Evolutionary conservation across 371 early-diverging fungal genomes (phyloP), one percentile per base, ranked within the genome.

Genomic region (Syncephalastrum sp.): DNA sequence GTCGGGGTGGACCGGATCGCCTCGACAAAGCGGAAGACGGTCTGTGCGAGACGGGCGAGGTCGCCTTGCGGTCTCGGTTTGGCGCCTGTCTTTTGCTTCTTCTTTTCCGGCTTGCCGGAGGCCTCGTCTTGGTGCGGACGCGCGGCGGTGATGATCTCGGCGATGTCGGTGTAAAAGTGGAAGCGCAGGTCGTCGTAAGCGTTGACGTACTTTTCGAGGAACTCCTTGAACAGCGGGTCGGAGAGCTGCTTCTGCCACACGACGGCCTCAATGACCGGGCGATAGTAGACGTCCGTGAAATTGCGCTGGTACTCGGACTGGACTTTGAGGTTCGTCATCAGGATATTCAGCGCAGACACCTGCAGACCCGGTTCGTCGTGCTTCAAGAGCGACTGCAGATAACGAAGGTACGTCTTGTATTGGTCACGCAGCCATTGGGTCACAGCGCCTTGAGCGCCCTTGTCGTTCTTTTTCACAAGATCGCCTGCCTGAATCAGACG

Each of bases 161-260:
- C 81, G 8, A 89, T 61, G 63, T 86, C 70, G 63, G 89, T 87
- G 67, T 84, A 83, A 61, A 93, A 91, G 67, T 89, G 89, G 60
- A 83, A 83, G 62, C 92, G 82, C 45, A 94, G 67, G 63, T 96
- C 96, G 59, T 91, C 92, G 66, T 90, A 93, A 10, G 74, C 70
- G 68, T 89, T 85, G 55, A 88, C 64, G 48, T 89, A 92, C 47
- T 89, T 87, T 44, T 88, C 86, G 4, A 82, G 65, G 15, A 89
- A 68, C 57, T 82, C 79, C 10, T 73, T 79, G 46, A 79, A 63
- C 25, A 90, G 56, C 8, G 81, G 84, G n/a, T 83, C 79, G 24
- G 75, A 83, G 23, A 88, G 78, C 43, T 82, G 79, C n/a, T 64
- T 25, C 57, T 75, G 81, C 46, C 61, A 61, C 45, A 91, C 53